Evolutionary conservation across 129 eudicot genomes (phyloP), one percentile per base, ranked within the genome.

Genomic region (Chrysanthemum seticuspe): DNA sequence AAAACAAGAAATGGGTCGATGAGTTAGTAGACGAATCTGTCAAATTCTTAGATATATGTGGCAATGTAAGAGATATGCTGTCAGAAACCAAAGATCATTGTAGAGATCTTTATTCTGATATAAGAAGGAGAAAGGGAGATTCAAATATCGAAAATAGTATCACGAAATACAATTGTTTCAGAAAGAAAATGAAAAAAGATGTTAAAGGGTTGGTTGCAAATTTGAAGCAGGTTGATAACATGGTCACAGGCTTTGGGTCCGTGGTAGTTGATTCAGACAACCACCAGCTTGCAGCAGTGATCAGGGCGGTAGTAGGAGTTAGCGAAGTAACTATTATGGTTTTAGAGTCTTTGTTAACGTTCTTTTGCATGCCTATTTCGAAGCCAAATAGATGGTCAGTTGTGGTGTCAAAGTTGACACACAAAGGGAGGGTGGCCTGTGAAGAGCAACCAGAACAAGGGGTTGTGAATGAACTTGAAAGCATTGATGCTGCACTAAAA

Each of bases 101-200:
- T 0, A 81, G 60, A 68, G 80, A 79, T n/a, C 77, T 86, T 12
- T 84, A 81, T 64, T 86, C 82, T 15, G 82, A 77, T 1, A 19
- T 86, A 10, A 67, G 87, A 14, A 62, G 96, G 51, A 83, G 81
- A 78, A 85, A 81, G 3, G 74, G 70, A 15, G 67, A 65, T 50
- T 65, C 52, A 50, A 71, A 65, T 68, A 60, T 74, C 65, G 73
- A 79, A 48, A 53, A 4, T 8, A 76, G 76, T 27, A 49, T 89
- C 6, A 52, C 3, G n/a, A 45, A 72, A 3, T 86, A 84, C 56
- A 57, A 56, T 27, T 64, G 76, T 27, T 72, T 73, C 8, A 72
- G 92, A 58, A 86, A 86, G 87, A 82, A 80, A 77, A 69, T 73
- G 74, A 80, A 70, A 25, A 89, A 82, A 55, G 75, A 76, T 12